Conservation (phyloP, 2,329 filamentous ascomycete species). For the Alternaria infectoria region DNA sequence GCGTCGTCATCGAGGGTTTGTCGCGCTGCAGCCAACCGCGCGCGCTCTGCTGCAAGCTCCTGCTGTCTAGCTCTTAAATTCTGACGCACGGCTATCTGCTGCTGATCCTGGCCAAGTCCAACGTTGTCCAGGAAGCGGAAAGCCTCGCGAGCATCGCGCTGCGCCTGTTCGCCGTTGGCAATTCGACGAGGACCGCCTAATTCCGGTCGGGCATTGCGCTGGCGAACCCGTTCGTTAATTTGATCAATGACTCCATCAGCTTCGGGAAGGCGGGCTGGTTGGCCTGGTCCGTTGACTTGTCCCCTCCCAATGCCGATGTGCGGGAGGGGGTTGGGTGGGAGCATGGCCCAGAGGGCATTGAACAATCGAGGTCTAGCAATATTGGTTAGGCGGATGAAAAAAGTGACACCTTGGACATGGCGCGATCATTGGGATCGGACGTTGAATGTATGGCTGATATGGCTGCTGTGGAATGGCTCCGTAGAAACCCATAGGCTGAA, state of each 20-base stretch:
- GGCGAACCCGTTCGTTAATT: background rate
- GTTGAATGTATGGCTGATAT: slow-evolving; percentile 2
- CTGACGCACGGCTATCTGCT: background rate
- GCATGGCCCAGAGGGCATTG: background rate
- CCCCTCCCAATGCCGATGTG: background rate
- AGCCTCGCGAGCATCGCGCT: background rate
- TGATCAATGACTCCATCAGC: background rate
- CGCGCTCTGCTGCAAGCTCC: background rate
- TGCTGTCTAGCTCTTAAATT: background rate
- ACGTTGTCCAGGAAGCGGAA: background rate
- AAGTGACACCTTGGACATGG: slow-evolving; percentile 10
- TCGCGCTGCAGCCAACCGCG: background rate
- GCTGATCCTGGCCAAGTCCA: background rate
- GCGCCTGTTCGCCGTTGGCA: background rate
- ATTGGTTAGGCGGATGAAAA: slow-evolving; percentile 15
- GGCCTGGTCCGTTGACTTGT: background rate
- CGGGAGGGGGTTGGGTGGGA: background rate
- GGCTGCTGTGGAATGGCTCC: slow-evolving; percentile 1
- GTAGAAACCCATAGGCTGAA: slow-evolving; percentile 2
- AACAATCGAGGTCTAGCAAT: slow-evolving; percentile 7
- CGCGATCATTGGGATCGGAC: background rate
- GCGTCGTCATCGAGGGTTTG: background rate
- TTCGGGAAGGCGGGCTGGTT: background rate
- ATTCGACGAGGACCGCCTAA: background rate
- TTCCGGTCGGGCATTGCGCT: background rate